Conservation (phyloP, 176 grass and related monocot species). For the Oryza glaberrima region DNA sequence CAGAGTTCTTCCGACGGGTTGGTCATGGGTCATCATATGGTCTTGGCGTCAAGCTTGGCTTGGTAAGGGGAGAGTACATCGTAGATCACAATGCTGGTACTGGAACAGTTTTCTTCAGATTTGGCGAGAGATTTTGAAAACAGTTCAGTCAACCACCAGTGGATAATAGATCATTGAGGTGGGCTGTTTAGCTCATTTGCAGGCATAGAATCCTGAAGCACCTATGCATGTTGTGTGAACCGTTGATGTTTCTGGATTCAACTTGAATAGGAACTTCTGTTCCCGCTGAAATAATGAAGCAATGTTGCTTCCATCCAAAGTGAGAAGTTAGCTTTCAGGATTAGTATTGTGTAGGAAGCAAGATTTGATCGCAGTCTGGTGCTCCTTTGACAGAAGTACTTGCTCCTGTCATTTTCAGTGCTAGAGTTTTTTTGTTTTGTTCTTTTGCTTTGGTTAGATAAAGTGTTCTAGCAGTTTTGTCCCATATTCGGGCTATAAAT, state of each 20-base stretch:
- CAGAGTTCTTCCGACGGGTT: conserved; percentile 82
- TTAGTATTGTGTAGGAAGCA: conserved; percentile 35
- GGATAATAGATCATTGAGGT: conserved; percentile 8
- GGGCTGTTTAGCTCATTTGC: neutral
- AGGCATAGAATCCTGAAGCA: conserved; percentile 7
- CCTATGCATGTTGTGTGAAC: conserved; percentile 19
- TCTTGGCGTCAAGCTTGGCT: conserved; percentile 83
- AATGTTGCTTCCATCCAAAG: conserved; percentile 30
- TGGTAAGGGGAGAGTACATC: conserved; percentile 90
- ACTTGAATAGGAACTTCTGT: conserved; percentile 11
- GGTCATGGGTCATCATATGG: conserved; percentile 96
- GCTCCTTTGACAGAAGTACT: conserved; percentile 30
- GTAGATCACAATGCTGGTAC: conserved; percentile 90
- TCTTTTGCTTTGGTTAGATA: neutral
- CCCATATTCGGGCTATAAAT: neutral
- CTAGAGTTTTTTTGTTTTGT: neutral
- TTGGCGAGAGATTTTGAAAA: conserved; percentile 89
- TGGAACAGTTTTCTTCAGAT: conserved; percentile 86
- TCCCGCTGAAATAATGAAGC: conserved; percentile 46
- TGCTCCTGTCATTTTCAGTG: neutral
- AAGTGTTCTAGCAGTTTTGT: neutral
- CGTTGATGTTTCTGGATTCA: conserved; percentile 6
- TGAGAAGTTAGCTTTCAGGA: conserved; percentile 31
- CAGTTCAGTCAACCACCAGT: neutral
- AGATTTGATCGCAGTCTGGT: conserved; percentile 3